Conservation (phyloP, 345 rosid species). For the Eutrema heterophyllum region DNA sequence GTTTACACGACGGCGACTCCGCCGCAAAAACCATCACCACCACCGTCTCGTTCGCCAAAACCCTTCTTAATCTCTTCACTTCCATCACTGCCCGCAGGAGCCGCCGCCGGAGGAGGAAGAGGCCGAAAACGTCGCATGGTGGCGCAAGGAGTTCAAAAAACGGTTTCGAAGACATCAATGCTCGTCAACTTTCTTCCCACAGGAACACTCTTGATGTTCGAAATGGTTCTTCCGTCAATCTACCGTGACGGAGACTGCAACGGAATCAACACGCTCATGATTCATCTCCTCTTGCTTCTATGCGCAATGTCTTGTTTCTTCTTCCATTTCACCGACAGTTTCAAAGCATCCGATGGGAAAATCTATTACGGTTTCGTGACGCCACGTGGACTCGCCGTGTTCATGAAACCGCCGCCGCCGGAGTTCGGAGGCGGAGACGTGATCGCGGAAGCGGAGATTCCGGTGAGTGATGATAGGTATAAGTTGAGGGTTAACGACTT, state of each 20-base stretch:
- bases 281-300: slow-evolving; percentile 41
- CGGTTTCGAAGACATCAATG: slow-evolving; percentile 71
- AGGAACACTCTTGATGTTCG: slow-evolving; percentile 72
- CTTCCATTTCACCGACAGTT: slow-evolving; percentile 71
- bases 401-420: slow-evolving; percentile 27
- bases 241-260: slow-evolving; percentile 52
- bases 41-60: slow-evolving; percentile 18
- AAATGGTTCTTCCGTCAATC: slow-evolving; percentile 66
- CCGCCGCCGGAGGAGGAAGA: slow-evolving; percentile 20
- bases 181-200: slow-evolving; percentile 65
- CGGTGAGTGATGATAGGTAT: slow-evolving; percentile 53
- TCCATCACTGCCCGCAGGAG: slow-evolving; percentile 12
- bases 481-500: slow-evolving; percentile 52
- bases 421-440: slow-evolving; percentile 41
- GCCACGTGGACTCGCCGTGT: slow-evolving; percentile 57
- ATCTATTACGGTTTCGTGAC: slow-evolving; percentile 68
- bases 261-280: slow-evolving; percentile 48
- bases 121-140: slow-evolving; percentile 49
- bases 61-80: slow-evolving; percentile 16
- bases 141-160: slow-evolving; percentile 62
- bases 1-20: slow-evolving; percentile 50
- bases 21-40: slow-evolving; percentile 22
- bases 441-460: slow-evolving; percentile 36
- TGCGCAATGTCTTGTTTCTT: slow-evolving; percentile 67
- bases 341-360: slow-evolving; percentile 52